Conservation (phyloP, 768 basidiomycete genomes). For the Leccinum disarticulatum region DNA sequence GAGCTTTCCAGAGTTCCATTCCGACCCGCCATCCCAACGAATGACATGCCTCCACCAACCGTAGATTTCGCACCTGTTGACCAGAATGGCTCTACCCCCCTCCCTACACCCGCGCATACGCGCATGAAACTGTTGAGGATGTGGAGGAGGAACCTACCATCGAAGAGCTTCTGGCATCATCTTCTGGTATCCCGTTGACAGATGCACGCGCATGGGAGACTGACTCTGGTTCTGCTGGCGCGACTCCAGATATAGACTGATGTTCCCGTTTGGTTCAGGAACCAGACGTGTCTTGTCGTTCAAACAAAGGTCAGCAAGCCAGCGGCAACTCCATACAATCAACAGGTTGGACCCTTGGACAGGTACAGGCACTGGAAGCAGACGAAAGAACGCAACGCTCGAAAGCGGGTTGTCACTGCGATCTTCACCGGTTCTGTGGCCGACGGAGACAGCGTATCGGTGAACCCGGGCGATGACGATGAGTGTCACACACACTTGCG, state of each 20-base stretch:
- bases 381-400: constrained; percentile 6
- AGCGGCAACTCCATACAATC: background rate
- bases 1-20: background rate
- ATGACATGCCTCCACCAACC: background rate
- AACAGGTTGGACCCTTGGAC: background rate
- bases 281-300: background rate
- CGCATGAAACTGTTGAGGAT: background rate
- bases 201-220: constrained; percentile 34
- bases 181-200: constrained; percentile 17
- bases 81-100: constrained; percentile 15
- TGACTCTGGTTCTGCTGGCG: constrained; percentile 20
- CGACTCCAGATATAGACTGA: background rate
- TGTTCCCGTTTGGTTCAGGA: background rate
- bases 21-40: background rate
- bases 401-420: constrained; percentile 27
- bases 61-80: background rate
- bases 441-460: background rate
- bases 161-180: constrained; percentile 27
- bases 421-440: constrained; percentile 27
- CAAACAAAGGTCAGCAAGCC: constrained; percentile 1
- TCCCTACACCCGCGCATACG: constrained; percentile 8
- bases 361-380: constrained; percentile 5
- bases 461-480: background rate
- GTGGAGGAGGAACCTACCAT: constrained; percentile 27
- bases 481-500: background rate